Evolutionary conservation across 495 filamentous ascomycete species (phyloP).

Genomic region (Talaromyces liani): DNA sequence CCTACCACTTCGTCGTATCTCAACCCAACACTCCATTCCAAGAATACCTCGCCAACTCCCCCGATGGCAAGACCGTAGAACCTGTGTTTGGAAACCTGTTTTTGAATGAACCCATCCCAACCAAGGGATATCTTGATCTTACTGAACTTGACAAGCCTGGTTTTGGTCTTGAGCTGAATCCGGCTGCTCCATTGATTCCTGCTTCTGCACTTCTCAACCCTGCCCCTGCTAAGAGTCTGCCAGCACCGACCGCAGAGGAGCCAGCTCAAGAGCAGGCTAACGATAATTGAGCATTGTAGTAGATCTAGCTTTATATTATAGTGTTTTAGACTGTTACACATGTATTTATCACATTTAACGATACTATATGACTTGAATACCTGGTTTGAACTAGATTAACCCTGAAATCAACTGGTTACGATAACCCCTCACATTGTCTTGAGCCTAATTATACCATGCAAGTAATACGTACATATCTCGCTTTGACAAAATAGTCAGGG

Average conservation of each 20-base stretch:
- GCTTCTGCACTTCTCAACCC: slow-evolving; percentile 64
- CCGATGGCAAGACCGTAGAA: slow-evolving; percentile 78
- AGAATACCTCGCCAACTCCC: slow-evolving; percentile 87
- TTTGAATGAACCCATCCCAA: slow-evolving; percentile 82
- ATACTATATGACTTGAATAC: not conserved
- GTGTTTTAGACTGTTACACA: not conserved
- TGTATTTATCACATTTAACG: not conserved
- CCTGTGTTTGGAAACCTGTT: slow-evolving; percentile 92
- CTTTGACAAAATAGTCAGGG: not conserved
- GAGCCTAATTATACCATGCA: not conserved
- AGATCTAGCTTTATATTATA: not conserved
- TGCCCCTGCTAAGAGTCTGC: slow-evolving; percentile 51
- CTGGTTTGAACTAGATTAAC: not conserved
- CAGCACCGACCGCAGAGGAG: slow-evolving; percentile 20
- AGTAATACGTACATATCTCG: not conserved
- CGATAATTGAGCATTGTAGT: slow-evolving; percentile 1
- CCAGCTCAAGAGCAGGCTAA: slow-evolving; percentile 17
- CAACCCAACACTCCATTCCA: slow-evolving; percentile 89
- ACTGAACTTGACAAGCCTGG: slow-evolving; percentile 80
- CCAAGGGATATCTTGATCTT: slow-evolving; percentile 69
- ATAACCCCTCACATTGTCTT: not conserved
- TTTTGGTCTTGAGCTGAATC: slow-evolving; percentile 83
- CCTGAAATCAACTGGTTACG: not conserved
- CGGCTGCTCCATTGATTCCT: slow-evolving; percentile 66
- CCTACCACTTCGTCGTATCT: slow-evolving; percentile 89